Base-by-base conservation (phyloP, 495 filamentous ascomycete genomes). In the Clavariopsis aquatica region DNA sequence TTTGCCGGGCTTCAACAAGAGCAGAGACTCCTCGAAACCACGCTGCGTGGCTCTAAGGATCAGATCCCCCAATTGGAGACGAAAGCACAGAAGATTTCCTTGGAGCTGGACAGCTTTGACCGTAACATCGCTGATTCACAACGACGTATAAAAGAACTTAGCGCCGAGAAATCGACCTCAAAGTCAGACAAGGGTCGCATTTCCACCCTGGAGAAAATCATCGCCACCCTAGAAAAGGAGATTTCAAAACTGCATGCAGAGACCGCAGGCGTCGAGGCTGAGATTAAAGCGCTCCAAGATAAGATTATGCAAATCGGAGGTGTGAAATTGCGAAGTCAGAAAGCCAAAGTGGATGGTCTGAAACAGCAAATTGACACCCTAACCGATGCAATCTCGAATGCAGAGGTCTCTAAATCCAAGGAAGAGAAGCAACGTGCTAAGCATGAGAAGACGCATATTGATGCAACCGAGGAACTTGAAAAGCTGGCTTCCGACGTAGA, bases 291-390 rank as follows among this genome's bases (percentile, higher is more conserved):
- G 1, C 81, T 98, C 20, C 93, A 98, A 74, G 88, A 90, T 79
- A 95, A 94, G 80, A 98, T 98, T 70, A 97, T 98, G 93, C 89
- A 96, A 76, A 87, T 95, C 57, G 94, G 94, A 63, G 94, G 94
- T 77, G 92, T 97, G 47, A 88, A 89, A 73, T 85, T 98, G 10
- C 86, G 94, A 49, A 84, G 87, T 24, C 93, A 98, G 72, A 93
- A 94, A 69, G 88, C 90, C 29, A 96, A 89, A 77, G 93, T 98
- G n/a, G 94, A 98, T 75, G 85, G 89, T 24, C 77, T 89, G 62
- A 94, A 92, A 73, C 90, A 93, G 72, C 90, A 96, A 73, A 89
- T 96, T 58, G 81, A 88, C 58, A 83, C 87, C 17, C 79, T 95
- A 29, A 85, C 86, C 56, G 92, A 97, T 63, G 85, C 90, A 57